Conservation (phyloP, 768 basidiomycete genomes). For the Tulasnella sp. region DNA sequence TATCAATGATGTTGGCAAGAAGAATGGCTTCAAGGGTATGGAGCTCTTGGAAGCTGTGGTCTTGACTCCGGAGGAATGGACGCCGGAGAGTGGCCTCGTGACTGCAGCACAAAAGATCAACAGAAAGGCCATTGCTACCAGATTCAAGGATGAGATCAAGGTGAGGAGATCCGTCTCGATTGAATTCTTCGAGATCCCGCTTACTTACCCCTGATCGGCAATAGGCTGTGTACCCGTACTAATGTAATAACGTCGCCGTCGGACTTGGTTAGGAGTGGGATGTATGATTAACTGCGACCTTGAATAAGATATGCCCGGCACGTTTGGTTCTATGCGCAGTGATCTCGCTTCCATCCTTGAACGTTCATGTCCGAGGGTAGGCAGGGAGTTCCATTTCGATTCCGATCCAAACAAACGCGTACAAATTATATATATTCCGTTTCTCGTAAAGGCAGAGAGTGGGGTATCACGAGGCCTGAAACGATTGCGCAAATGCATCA, state of each 20-base stretch:
- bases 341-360: neutral
- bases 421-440: neutral
- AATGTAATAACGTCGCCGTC: neutral
- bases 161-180: constrained; percentile 37
- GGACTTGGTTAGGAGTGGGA: neutral
- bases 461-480: neutral
- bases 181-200: neutral
- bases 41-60: constrained; percentile 75
- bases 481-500: neutral
- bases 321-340: neutral
- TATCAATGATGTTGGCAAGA: constrained; percentile 76
- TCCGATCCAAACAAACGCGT: neutral
- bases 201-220: neutral
- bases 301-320: neutral
- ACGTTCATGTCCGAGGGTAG: neutral
- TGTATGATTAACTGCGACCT: neutral
- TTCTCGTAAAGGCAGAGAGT: neutral
- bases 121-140: constrained; percentile 62
- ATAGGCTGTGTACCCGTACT: constrained; percentile 22
- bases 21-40: constrained; percentile 74
- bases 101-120: constrained; percentile 93
- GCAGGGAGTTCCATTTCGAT: neutral
- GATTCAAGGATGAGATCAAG: constrained; percentile 60
- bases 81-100: constrained; percentile 80
- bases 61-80: constrained; percentile 83